phyloP scores from a whole-genome alignment of 352 stramenopile species.

The Elongisporangium undulatum region DNA sequence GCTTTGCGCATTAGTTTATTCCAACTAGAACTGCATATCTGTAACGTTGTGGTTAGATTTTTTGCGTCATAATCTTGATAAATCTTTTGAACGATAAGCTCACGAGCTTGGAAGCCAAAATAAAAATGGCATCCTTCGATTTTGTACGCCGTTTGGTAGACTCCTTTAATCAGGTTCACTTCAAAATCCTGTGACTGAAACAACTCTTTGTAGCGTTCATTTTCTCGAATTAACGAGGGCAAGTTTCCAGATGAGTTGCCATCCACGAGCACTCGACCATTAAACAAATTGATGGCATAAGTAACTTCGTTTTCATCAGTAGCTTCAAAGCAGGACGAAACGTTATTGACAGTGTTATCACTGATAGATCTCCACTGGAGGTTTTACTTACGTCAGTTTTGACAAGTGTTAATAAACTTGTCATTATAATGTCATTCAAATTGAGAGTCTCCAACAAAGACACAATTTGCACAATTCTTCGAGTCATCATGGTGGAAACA shows the following conservation, averaged over 20 bases:
- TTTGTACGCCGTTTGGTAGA: slow-evolving; percentile 23
- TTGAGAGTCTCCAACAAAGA: slow-evolving; percentile 6
- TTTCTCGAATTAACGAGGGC: slow-evolving; percentile 21
- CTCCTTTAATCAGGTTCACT: slow-evolving; percentile 21
- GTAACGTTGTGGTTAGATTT: slow-evolving; percentile 20
- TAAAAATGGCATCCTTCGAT: slow-evolving; percentile 29
- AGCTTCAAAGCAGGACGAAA: slow-evolving; percentile 26
- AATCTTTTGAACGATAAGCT: slow-evolving; percentile 33
- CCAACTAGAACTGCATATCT: slow-evolving; percentile 28
- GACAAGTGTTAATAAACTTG: slow-evolving; percentile 18
- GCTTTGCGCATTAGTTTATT: slow-evolving; percentile 6
- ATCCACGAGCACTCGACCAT: slow-evolving; percentile 31
- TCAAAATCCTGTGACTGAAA: slow-evolving; percentile 55
- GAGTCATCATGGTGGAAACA: slow-evolving; percentile 32
- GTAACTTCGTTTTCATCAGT: slow-evolving; percentile 1
- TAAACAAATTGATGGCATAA: slow-evolving; percentile 54
- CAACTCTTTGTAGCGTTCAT: slow-evolving; percentile 27
- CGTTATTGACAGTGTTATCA: background rate
- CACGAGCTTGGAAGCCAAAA: slow-evolving; percentile 16
- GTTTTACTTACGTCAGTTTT: slow-evolving; percentile 10
- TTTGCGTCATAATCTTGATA: background rate
- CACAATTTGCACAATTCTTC: slow-evolving; percentile 7
- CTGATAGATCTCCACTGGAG: slow-evolving; percentile 18
- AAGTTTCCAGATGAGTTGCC: slow-evolving; percentile 32
- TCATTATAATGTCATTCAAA: slow-evolving; percentile 4